phyloP scores from a whole-genome alignment of 352 stramenopile species.

The Pythium aristosporum region DNA sequence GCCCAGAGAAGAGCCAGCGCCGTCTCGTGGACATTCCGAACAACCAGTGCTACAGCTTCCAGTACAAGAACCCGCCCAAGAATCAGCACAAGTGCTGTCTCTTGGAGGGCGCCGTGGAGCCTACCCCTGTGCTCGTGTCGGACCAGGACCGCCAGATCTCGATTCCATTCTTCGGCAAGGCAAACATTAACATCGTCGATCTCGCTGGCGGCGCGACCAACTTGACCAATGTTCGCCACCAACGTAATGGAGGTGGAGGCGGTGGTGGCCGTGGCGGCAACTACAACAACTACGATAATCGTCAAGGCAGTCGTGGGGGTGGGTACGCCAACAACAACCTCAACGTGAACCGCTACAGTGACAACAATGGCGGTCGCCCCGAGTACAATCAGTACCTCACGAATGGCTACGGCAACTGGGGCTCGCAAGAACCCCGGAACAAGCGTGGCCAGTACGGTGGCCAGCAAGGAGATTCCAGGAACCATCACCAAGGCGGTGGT shows the following conservation, averaged over 20 bases:
- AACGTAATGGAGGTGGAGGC: slow-evolving; percentile 34
- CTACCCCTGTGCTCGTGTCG: slow-evolving; percentile 47
- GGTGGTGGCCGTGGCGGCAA: slow-evolving; percentile 35
- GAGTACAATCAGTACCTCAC: slow-evolving; percentile 81
- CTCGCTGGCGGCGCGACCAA: slow-evolving; percentile 51
- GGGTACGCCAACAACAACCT: slow-evolving; percentile 54
- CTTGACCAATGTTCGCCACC: slow-evolving; percentile 62
- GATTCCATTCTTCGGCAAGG: slow-evolving; percentile 81
- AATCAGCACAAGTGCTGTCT: slow-evolving; percentile 53
- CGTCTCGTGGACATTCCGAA: slow-evolving; percentile 77
- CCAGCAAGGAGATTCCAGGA: slow-evolving; percentile 19
- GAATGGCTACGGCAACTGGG: slow-evolving; percentile 76
- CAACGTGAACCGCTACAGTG: slow-evolving; percentile 58
- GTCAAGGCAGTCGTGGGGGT: slow-evolving; percentile 16
- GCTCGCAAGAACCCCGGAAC: slow-evolving; percentile 75
- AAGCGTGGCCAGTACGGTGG: slow-evolving; percentile 59
- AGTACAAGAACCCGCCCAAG: slow-evolving; percentile 64
- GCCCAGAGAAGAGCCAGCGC: slow-evolving; percentile 69
- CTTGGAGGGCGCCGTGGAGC: slow-evolving; percentile 46
- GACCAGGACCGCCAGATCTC: slow-evolving; percentile 65
- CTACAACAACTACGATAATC: slow-evolving; percentile 59
- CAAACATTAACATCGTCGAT: slow-evolving; percentile 86
- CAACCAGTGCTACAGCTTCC: slow-evolving; percentile 87
- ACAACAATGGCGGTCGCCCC: slow-evolving; percentile 18
- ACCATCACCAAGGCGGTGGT: slow-evolving; percentile 21